Evolutionary conservation across 2,329 filamentous ascomycete species (phyloP).

Genomic region (Thelonectria olida): DNA sequence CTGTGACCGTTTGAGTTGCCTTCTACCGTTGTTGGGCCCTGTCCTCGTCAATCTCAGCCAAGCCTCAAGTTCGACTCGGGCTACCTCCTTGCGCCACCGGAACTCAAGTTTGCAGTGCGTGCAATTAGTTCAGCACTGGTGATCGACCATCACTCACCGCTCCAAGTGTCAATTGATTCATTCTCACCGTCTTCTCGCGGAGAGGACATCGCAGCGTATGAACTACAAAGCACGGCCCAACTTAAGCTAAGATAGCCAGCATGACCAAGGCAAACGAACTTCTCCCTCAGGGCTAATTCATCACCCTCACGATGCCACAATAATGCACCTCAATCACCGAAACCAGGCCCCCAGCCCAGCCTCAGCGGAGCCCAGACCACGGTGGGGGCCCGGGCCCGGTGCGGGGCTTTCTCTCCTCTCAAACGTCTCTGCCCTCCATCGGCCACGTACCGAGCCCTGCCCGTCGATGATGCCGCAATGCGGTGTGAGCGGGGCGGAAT

Average conservation of each 20-base stretch:
- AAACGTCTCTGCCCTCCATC: slow-evolving; percentile 33
- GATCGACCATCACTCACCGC: slow-evolving; percentile 11
- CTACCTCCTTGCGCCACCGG: neutral
- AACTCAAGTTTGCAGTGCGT: neutral
- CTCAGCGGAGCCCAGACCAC: slow-evolving; percentile 34
- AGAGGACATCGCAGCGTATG: neutral
- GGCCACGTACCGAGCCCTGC: slow-evolving; percentile 38
- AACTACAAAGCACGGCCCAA: neutral
- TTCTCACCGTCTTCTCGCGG: neutral
- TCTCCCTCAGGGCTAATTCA: slow-evolving; percentile 15
- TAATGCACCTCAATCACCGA: slow-evolving; percentile 39
- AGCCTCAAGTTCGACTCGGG: neutral
- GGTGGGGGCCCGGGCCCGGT: slow-evolving; percentile 34
- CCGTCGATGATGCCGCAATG: slow-evolving; percentile 16
- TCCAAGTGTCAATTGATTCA: neutral
- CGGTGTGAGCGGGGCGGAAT: slow-evolving; percentile 35
- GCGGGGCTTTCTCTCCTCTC: slow-evolving; percentile 18
- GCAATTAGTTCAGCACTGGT: neutral
- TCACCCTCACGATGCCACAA: slow-evolving; percentile 28
- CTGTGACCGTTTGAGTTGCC: slow-evolving; percentile 1
- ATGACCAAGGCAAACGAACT: neutral
- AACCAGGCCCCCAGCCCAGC: slow-evolving; percentile 26
- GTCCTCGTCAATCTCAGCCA: neutral
- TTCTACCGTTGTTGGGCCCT: neutral
- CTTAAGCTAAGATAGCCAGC: slow-evolving; percentile 8